A percentile compares a stretch with the other conserved stretches of the same genome.
phyloP scores from a whole-genome alignment of 2,329 filamentous ascomycete genomes.

The Emmonsia crescens region DNA sequence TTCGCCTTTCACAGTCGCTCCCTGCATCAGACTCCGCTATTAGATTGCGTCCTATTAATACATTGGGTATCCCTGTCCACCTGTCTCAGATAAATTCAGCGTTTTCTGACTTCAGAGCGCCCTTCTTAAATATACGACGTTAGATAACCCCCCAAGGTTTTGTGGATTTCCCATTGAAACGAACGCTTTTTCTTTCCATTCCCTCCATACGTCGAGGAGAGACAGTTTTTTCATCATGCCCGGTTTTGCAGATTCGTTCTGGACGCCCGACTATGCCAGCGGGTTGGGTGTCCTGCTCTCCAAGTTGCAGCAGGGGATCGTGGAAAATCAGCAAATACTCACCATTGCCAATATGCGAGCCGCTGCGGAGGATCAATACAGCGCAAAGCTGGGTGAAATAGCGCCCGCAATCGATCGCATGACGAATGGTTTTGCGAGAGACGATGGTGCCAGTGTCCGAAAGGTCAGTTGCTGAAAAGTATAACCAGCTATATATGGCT shows the following conservation, averaged over 20 bases:
- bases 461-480: conserved; percentile 52
- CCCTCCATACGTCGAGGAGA: not conserved
- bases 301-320: conserved; percentile 91
- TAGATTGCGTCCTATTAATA: not conserved
- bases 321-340: conserved; percentile 89
- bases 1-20: not conserved
- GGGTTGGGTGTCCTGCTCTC: conserved; percentile 88
- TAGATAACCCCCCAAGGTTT: not conserved
- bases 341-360: conserved; percentile 88
- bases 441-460: conserved; percentile 90
- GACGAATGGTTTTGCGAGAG: conserved; percentile 67
- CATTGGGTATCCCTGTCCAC: not conserved
- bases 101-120: not conserved
- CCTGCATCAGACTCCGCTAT: not conserved
- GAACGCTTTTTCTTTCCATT: not conserved
- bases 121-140: not conserved
- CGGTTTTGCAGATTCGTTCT: conserved; percentile 91
- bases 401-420: conserved; percentile 71
- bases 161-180: not conserved
- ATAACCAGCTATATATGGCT: not conserved
- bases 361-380: conserved; percentile 87
- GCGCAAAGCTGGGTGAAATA: conserved; percentile 69
- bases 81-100: not conserved
- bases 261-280: conserved; percentile 95
- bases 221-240: conserved; percentile 49